Evolutionary conservation across 129 eudicot species (phyloP).

Genomic region (Flaveria trinervia): DNA sequence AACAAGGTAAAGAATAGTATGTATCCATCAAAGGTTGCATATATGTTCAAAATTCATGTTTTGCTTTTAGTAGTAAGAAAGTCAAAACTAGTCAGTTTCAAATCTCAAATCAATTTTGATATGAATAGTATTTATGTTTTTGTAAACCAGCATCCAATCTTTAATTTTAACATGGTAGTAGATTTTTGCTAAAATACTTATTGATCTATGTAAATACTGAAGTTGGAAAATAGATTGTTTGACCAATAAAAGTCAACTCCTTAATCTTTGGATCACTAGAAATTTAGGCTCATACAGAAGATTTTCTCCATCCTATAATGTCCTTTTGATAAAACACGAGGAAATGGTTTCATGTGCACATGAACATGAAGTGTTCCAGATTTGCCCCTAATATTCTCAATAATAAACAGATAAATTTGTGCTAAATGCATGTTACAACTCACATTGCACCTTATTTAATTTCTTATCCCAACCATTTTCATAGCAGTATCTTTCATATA

Average conservation of each 20-base stretch:
- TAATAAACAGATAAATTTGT: constrained; percentile 10
- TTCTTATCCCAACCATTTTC: constrained; percentile 26
- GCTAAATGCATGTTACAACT: constrained; percentile 35
- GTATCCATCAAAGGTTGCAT: neutral
- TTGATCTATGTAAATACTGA: neutral
- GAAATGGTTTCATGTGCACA: constrained; percentile 33
- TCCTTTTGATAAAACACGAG: neutral
- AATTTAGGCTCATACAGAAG: neutral
- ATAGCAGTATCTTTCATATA: constrained; percentile 9
- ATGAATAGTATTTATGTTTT: neutral
- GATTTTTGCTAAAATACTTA: constrained; percentile 1
- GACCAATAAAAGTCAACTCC: constrained; percentile 33
- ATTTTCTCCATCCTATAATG: neutral
- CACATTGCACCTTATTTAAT: constrained; percentile 33
- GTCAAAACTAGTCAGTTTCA: constrained; percentile 21
- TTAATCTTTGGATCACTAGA: constrained; percentile 23
- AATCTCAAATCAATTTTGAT: constrained; percentile 14
- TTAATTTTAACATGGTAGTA: neutral
- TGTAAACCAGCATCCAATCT: neutral
- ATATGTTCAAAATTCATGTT: constrained; percentile 21
- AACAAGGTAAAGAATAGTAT: neutral
- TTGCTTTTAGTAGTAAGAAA: neutral
- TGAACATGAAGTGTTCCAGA: constrained; percentile 35
- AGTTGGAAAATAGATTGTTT: neutral
- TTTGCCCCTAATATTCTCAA: constrained; percentile 29